These are phyloP conservation scores for Rhizophora apiculata DNA, from an alignment of 345 rosid species.

Conservation along the genomic window DNA sequence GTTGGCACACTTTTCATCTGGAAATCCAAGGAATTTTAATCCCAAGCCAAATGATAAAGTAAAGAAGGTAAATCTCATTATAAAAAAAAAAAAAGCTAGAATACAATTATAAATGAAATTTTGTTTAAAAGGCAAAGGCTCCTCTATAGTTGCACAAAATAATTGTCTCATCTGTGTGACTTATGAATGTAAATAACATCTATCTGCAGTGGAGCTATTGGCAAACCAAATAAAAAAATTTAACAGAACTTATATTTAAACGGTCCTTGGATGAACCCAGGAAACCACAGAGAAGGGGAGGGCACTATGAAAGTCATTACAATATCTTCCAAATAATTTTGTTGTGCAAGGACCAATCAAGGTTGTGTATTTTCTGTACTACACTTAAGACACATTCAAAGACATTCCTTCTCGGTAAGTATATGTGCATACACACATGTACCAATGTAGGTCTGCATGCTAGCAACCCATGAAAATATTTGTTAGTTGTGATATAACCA, in stretches of 20 bases:
- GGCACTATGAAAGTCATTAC: not conserved
- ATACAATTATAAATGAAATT: no score
- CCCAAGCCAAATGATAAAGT: not conserved
- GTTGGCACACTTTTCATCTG: slow-evolving; percentile 45
- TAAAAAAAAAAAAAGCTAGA: not conserved
- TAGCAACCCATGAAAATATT: no score
- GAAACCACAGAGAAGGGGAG: not conserved
- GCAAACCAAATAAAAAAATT: not conserved
- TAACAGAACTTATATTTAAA: not conserved
- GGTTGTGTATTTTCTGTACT: not conserved
- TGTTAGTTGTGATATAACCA: not conserved
- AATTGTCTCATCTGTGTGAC: not conserved
- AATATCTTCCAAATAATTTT: not conserved
- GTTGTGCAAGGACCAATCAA: not conserved
- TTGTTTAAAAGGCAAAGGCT: not conserved
- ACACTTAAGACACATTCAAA: not conserved
- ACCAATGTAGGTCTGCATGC: no score
- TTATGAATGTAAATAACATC: not conserved
- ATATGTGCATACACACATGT: no score
- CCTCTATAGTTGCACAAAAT: not conserved
- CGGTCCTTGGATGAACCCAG: not conserved
- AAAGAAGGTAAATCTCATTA: not conserved
- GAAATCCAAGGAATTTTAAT: slow-evolving; percentile 13
- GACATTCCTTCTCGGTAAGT: no score
- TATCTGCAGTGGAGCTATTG: not conserved